Evolutionary conservation across 306 rosid genomes (phyloP).

Genomic region (Lithocarpus polystachyus): DNA sequence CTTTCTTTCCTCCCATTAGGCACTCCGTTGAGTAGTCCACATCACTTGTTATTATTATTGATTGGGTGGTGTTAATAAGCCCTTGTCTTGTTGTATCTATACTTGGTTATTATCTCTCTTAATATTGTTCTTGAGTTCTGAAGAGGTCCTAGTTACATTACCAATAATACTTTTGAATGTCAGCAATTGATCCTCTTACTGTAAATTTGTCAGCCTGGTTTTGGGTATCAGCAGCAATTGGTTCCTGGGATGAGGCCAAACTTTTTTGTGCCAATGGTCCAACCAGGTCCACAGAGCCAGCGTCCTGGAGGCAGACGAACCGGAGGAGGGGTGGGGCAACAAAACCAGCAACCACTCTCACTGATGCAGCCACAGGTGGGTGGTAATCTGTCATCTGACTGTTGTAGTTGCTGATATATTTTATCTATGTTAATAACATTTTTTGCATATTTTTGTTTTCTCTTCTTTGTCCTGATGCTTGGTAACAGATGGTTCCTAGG

Average conservation of each 20-base stretch:
- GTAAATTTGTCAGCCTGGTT: conserved; percentile 47
- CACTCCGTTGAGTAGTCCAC: too few species aligned
- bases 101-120: background rate
- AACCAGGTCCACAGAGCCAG: conserved; percentile 70
- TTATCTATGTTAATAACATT: background rate
- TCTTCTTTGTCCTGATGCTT: background rate
- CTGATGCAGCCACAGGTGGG: conserved; percentile 69
- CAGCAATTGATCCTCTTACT: background rate
- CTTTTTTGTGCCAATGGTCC: conserved; percentile 71
- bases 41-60: background rate
- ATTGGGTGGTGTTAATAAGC: background rate
- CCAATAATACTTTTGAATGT: background rate
- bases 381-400: background rate
- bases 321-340: conserved; percentile 57
- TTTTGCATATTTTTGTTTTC: background rate
- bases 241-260: conserved; percentile 69
- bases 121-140: background rate
- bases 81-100: background rate
- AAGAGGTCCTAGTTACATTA: background rate
- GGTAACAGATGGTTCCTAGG: conserved; percentile 64
- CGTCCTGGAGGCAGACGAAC: conserved; percentile 68
- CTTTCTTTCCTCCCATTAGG: background rate
- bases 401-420: background rate
- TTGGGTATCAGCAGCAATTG: conserved; percentile 83
- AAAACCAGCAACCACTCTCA: conserved; percentile 50